phyloP scores from a whole-genome alignment of 106 monocot species.

The Acanthochlamys bracteata region DNA sequence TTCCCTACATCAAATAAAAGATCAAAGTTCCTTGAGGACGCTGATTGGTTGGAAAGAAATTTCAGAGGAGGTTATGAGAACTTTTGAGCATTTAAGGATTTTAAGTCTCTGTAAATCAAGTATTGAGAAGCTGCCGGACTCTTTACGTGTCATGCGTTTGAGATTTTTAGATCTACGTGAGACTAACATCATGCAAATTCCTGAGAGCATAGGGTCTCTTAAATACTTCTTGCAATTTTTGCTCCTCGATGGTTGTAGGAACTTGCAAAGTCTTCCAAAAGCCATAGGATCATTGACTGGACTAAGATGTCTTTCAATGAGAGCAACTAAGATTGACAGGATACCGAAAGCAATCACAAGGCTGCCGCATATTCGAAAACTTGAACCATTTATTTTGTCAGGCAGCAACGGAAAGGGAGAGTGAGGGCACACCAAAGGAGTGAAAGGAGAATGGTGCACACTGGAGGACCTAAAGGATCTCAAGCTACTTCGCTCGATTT shows the following conservation, averaged over 20 bases:
- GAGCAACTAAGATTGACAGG: constrained; percentile 2
- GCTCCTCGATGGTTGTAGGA: constrained; percentile 11
- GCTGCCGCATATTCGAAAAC: constrained; percentile 9
- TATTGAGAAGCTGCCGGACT: constrained; percentile 22
- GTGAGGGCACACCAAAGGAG: no score
- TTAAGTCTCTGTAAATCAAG: constrained; percentile 16
- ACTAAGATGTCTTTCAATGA: constrained; percentile 14
- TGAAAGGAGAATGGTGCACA: constrained; percentile 8
- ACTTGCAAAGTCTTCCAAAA: constrained; percentile 14
- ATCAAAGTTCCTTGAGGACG: constrained; percentile 19
- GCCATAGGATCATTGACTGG: constrained; percentile 9
- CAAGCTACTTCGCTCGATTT: neutral
- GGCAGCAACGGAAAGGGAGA: neutral
- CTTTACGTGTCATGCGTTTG: constrained; percentile 20
- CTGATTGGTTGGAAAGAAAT: constrained; percentile 1
- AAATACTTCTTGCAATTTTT: constrained; percentile 22
- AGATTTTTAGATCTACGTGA: neutral
- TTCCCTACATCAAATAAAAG: constrained; percentile 13
- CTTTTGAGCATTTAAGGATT: constrained; percentile 12
- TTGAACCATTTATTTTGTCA: constrained; percentile 6
- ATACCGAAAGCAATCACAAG: constrained; percentile 20
- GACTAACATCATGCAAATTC: constrained; percentile 17
- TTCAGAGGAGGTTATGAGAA: constrained; percentile 8
- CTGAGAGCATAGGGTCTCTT: constrained; percentile 26
- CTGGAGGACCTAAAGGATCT: constrained; percentile 10